Conservation (phyloP, 23 red algal species). For the Gracilaria caudata region DNA sequence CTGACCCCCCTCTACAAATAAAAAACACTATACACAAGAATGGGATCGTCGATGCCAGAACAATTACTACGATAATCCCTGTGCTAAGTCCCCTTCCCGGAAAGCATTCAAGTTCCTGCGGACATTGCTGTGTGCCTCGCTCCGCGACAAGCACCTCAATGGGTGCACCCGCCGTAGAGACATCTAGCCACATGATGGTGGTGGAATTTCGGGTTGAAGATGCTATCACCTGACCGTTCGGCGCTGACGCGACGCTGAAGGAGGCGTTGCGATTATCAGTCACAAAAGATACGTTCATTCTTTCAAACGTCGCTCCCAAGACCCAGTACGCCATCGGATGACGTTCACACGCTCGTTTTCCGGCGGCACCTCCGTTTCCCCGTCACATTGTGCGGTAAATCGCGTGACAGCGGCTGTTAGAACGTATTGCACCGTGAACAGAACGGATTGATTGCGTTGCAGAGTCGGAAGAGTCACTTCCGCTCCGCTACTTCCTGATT, state of each 20-base stretch:
- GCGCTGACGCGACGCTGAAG: slow-evolving; percentile 8
- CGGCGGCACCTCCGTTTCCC: neutral
- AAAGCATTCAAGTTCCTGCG: slow-evolving; percentile 9
- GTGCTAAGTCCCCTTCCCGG: neutral
- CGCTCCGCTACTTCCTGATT: neutral
- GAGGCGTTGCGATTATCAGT: slow-evolving; percentile 4
- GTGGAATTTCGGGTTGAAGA: slow-evolving; percentile 2
- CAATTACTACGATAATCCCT: neutral
- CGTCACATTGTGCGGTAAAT: slow-evolving; percentile 1
- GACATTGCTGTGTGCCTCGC: slow-evolving; percentile 2
- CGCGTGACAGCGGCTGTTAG: neutral
- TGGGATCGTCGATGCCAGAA: neutral
- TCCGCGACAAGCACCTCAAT: slow-evolving; percentile 7
- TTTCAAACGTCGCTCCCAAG: slow-evolving; percentile 35
- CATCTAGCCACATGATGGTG: slow-evolving; percentile 11
- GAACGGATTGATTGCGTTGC: neutral
- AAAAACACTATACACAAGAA: neutral
- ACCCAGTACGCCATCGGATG: slow-evolving; percentile 41
- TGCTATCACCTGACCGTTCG: neutral
- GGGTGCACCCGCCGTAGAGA: neutral
- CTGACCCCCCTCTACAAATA: neutral
- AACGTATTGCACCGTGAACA: slow-evolving; percentile 27
- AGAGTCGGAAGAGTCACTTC: neutral
- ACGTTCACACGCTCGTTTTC: slow-evolving; percentile 10
- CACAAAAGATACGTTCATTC: slow-evolving; percentile 10